Conservation (phyloP, 805 yeast genomes). For the Huiozyma naganishii region DNA sequence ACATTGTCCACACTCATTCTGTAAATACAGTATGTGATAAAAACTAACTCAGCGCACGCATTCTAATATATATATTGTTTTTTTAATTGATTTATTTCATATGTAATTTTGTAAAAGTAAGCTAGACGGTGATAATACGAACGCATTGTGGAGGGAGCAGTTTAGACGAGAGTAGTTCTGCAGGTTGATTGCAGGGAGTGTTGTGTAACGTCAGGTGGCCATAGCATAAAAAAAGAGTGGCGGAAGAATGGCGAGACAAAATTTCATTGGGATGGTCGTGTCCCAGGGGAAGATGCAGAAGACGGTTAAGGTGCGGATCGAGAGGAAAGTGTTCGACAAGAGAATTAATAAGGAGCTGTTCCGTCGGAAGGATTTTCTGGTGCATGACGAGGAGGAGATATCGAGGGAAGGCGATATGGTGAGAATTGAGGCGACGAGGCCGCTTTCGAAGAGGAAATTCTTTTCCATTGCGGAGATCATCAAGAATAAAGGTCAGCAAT, state of each 20-base stretch:
- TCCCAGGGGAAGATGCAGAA: slow-evolving; percentile 95
- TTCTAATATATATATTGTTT: no score
- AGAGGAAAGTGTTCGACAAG: slow-evolving; percentile 61
- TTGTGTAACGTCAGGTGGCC: no score
- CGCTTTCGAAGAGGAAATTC: slow-evolving; percentile 67
- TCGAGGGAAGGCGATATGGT: slow-evolving; percentile 95
- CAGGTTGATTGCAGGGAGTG: no score
- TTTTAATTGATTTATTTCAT: no score
- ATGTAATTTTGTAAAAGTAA: no score
- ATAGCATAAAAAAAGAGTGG: not conserved
- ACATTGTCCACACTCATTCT: no score
- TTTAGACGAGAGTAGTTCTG: no score
- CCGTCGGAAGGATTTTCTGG: slow-evolving; percentile 73
- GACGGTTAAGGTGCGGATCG: slow-evolving; percentile 87
- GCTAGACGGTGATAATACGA: no score
- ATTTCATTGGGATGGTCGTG: slow-evolving; percentile 83
- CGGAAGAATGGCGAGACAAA: slow-evolving; percentile 68
- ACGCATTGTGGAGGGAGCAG: no score
- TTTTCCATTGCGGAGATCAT: slow-evolving; percentile 91
- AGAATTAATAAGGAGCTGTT: slow-evolving; percentile 64
- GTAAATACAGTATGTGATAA: no score
- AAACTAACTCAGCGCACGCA: no score
- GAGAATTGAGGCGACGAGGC: slow-evolving; percentile 82
- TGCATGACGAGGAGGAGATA: slow-evolving; percentile 86
- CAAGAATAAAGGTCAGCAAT: slow-evolving; percentile 82